Evolutionary conservation across 768 basidiomycete genomes (phyloP), one percentile per base, ranked within the genome.

Genomic region (Auricularia sp.): DNA sequence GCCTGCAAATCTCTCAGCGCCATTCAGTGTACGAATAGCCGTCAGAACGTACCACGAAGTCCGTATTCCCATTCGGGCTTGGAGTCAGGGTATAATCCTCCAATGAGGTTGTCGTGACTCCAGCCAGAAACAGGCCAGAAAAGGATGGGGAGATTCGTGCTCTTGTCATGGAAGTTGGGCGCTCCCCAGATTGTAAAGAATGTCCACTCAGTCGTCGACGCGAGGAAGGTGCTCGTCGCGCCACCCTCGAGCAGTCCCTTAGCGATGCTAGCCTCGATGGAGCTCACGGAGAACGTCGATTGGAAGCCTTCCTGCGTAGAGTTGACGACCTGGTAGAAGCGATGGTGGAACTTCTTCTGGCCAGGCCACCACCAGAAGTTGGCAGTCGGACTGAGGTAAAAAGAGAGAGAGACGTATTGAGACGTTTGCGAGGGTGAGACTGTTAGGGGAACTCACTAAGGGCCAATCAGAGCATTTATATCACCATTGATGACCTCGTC

Each of bases 331-430:
- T 59, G 56, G 56, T 59, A 59, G 56, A 59, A 59, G 24, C 56
- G 56, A 10, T 59, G 56, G 56, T 59, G 56, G 56, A 59, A 59
- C 56, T 59, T 59, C 56, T 59, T 59, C 34, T 59, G 56, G 56
- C 56, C 56, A 10, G 56, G 56, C 56, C 56, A 59, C 56, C 56
- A 59, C 56, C 56, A 59, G 34, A 59, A 59, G 56, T 59, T 59
- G 34, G 56, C 56, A 29, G 56, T 59, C 6, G 56, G 56, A 29
- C 56, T 59, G 8, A 21, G 56, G 29, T 29, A n/a, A 59, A n/a
- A 59, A 8, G 34, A 18, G 21, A 5, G 56, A 29, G 11, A 59
- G 56, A 6, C 33, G 7, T 54, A 10, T 54, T 18, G 6, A 18
- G 24, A 29, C 29, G 56, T 59, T 51, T 14, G 29, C 29, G 29